A percentile compares a stretch with the other conserved stretches of the same genome.
Conservation (phyloP, 2,329 filamentous ascomycete species). For the Colletotrichum echinochloae region DNA sequence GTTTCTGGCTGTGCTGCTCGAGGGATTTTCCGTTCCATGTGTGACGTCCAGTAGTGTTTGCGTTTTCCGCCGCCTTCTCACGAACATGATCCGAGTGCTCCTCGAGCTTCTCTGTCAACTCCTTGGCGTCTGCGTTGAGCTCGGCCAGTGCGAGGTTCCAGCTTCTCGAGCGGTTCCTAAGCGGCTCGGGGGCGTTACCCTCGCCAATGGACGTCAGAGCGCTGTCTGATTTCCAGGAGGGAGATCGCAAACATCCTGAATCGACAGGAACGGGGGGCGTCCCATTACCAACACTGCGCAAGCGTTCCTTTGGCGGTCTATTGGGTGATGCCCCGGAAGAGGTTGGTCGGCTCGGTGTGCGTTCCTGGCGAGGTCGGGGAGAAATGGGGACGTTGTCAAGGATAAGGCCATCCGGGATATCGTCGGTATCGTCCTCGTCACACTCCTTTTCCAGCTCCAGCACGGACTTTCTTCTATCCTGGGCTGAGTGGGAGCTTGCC, state of each 20-base stretch:
- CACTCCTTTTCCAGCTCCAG: conserved; percentile 81
- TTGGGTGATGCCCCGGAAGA: conserved; percentile 64
- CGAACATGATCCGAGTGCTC: conserved; percentile 71
- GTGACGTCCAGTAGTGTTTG: conserved; percentile 49
- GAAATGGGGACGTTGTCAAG: conserved; percentile 88
- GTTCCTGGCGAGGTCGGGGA: conserved; percentile 71
- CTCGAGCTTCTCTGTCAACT: conserved; percentile 83
- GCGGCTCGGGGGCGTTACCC: conserved; percentile 53
- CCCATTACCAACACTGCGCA: conserved; percentile 71
- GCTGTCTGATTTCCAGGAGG: conserved; percentile 63
- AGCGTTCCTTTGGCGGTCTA: conserved; percentile 60
- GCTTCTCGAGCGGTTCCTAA: conserved; percentile 73
- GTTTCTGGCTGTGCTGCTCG: conserved; percentile 53
- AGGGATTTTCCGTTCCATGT: conserved; percentile 50
- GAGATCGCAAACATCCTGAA: conserved; percentile 70
- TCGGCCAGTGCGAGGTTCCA: conserved; percentile 79
- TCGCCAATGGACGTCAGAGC: conserved; percentile 47
- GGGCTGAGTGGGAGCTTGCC: conserved; percentile 79
- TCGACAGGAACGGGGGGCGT: conserved; percentile 70
- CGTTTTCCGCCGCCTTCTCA: conserved; percentile 35
- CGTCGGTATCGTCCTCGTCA: conserved; percentile 81
- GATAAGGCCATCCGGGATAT: conserved; percentile 82
- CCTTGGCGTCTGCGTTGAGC: conserved; percentile 78
- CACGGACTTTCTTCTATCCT: conserved; percentile 75
- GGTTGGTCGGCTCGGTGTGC: conserved; percentile 63